Evolutionary conservation across 306 rosid species (phyloP), one percentile per base, ranked within the genome.

Genomic region (Crotalaria pallida): DNA sequence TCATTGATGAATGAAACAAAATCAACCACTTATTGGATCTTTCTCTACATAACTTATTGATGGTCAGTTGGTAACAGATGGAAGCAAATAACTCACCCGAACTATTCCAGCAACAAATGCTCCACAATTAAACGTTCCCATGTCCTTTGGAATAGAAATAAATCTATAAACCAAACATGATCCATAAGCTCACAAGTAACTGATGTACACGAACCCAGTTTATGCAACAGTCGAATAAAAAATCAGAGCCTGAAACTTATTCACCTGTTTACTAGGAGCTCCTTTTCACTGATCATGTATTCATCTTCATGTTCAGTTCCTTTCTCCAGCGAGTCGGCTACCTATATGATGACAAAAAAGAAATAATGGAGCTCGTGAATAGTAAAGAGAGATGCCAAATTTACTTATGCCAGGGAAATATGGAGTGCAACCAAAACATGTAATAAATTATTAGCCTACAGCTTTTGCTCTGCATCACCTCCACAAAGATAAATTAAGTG

Each of bases 281-380:
- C 98, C 79, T 88, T 94, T 79, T 94, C 98, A 75, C 98, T 94
- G 69, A 88, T 94, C 97, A 94, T 94, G 83, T 90, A 94, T 76
- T 94, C 98, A 72, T 94, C 98, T 88, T 94, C 98, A 71, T 90
- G 98, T 71, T 94, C 97, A 22, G 98, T 93, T 81, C 98, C 98
- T 81, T 94, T 90, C 87, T 94, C 98, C 69, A 94, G 94, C 16
- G 98, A 94, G 77, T 94, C 98, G 34, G 98, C 98, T 66, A 86
- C 95, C 98, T 94, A 75, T 66, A 48, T 47, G n/a, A 66, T 27
- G 33, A 57, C 49, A 62, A 77, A 52, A 36, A 59, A 62, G 74
- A 19, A 47, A 72, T 31, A 56, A 74, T 43, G 64, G 63, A 48
- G 21, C 17, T 41, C 29, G 67, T 34, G 29, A 68, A 79, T 68